phyloP scores from a whole-genome alignment of 306 rosid species.

The Prunus fruticosa region DNA sequence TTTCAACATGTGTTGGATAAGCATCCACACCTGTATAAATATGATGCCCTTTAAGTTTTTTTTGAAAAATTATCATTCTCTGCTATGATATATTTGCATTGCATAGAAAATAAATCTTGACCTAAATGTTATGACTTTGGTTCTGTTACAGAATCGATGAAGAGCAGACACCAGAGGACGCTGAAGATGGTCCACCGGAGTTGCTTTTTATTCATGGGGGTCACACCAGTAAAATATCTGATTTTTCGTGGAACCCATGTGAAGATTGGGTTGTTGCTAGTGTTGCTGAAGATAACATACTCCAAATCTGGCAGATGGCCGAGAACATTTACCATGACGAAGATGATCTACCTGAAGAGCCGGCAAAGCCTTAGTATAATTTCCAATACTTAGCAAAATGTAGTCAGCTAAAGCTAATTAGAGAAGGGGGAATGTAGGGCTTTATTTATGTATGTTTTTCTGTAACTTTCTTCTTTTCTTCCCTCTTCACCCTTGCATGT shows the following conservation, averaged over 20 bases:
- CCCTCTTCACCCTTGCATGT: neutral
- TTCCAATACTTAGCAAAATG: conserved; percentile 12
- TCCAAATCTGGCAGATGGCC: conserved; percentile 99
- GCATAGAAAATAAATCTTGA: neutral
- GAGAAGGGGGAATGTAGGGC: conserved; percentile 7
- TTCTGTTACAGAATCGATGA: conserved; percentile 76
- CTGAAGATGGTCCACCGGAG: conserved; percentile 97
- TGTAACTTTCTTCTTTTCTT: neutral
- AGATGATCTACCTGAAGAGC: conserved; percentile 90
- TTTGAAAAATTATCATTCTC: neutral
- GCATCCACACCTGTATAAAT: neutral
- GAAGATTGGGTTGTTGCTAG: conserved; percentile 98
- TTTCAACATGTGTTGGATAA: neutral
- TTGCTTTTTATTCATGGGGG: conserved; percentile 97
- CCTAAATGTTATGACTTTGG: neutral
- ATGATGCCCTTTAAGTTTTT: neutral
- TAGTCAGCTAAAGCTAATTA: conserved; percentile 10
- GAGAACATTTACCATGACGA: conserved; percentile 99
- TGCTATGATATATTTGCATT: neutral
- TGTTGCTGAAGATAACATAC: conserved; percentile 97
- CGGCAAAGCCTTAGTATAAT: conserved; percentile 55
- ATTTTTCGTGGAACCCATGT: conserved; percentile 97
- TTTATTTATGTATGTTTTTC: conserved; percentile 5
- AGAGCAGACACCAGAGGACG: conserved; percentile 92
- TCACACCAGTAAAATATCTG: conserved; percentile 96